These are phyloP conservation scores for Calvatia gigantea DNA, from an alignment of 768 basidiomycete species.

Conservation along the genomic window DNA sequence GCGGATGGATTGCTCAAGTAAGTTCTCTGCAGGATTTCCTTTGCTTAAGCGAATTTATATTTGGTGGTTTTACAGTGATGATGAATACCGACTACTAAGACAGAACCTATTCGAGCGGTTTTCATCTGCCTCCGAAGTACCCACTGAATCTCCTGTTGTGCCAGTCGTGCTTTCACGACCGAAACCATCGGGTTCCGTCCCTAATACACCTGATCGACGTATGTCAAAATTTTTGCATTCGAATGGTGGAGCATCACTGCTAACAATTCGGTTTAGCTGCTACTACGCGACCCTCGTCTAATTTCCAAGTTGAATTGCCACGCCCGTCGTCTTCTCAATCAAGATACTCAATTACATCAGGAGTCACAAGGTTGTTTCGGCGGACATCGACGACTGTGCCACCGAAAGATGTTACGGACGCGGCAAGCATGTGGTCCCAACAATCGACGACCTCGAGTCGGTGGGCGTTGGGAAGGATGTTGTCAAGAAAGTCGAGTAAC, in stretches of 20 bases:
- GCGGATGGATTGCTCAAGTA: conserved; percentile 77
- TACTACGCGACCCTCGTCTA: conserved; percentile 33
- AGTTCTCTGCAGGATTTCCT: conserved; percentile 19
- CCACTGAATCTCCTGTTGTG: conserved; percentile 61
- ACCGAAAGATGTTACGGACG: conserved; percentile 43
- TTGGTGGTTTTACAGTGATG: conserved; percentile 49
- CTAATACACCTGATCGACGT: conserved; percentile 28
- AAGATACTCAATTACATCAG: conserved; percentile 48
- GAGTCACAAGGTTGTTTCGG: conserved; percentile 48
- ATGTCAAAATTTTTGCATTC: conserved; percentile 17
- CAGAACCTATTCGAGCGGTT: conserved; percentile 84
- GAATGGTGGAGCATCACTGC: not conserved
- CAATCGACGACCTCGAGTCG: conserved; percentile 34
- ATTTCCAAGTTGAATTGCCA: conserved; percentile 38
- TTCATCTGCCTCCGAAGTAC: conserved; percentile 52
- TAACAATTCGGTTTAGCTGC: conserved; percentile 19
- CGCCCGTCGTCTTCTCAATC: conserved; percentile 53
- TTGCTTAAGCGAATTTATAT: conserved; percentile 3
- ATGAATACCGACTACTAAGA: conserved; percentile 80
- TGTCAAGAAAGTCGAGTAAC: conserved; percentile 49
- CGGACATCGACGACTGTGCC: conserved; percentile 24
- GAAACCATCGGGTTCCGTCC: conserved; percentile 17
- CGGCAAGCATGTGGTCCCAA: conserved; percentile 42
- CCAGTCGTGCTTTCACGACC: conserved; percentile 40
- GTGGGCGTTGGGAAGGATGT: conserved; percentile 33